Percentiles rank a stretch among this genome's conserved stretches.
These are phyloP conservation scores for Tolypocladium cylindrosporum DNA, from an alignment of 2,329 filamentous ascomycete genomes.

Conservation along the genomic window DNA sequence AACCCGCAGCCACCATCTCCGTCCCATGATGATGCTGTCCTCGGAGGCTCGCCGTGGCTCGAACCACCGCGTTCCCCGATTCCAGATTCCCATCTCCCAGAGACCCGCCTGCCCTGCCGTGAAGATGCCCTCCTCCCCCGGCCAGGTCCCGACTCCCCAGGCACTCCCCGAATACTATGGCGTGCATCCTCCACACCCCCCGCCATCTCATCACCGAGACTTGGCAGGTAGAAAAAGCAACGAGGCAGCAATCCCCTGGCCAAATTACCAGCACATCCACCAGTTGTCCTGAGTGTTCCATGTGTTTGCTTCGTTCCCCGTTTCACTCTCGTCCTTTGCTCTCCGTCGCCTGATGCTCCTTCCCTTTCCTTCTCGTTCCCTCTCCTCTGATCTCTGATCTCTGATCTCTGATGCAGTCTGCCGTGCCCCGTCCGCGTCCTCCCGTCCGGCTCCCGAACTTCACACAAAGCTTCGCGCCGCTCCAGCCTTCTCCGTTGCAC, in stretches of 20 bases:
- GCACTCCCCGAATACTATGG: background rate
- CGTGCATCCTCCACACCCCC: background rate
- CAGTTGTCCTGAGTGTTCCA: background rate
- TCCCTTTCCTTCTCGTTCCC: background rate
- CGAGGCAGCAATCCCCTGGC: background rate
- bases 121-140: background rate
- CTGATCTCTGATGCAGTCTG: slow-evolving; percentile 2
- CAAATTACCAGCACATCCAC: background rate
- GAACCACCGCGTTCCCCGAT: background rate
- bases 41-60: background rate
- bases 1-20: slow-evolving; percentile 1
- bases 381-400: background rate
- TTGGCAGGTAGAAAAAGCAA: slow-evolving; percentile 2
- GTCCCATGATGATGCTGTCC: background rate
- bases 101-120: background rate
- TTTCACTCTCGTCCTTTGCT: background rate
- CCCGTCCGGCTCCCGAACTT: background rate
- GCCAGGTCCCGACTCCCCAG: background rate
- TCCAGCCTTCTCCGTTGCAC: slow-evolving; percentile 4
- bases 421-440: slow-evolving; percentile 1
- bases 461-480: slow-evolving; percentile 1
- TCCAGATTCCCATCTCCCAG: background rate
- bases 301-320: background rate
- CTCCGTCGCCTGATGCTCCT: background rate
- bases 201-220: background rate